Evolutionary conservation across 1,139 yeast species (phyloP), one percentile per base, ranked within the genome.

Genomic region (Candida sanyaensis): DNA sequence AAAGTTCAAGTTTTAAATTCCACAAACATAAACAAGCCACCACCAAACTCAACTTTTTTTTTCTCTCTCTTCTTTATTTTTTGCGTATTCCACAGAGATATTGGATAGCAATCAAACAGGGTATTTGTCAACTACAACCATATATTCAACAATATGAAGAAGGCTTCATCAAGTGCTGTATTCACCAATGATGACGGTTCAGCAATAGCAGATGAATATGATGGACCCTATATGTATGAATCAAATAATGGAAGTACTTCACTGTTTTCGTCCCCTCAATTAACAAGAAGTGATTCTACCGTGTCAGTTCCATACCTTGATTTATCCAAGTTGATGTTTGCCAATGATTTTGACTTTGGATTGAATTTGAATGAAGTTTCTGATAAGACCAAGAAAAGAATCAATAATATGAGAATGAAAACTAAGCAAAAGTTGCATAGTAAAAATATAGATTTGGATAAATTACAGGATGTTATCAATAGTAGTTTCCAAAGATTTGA

Each of bases 401-500:
- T 75, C 53, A 65, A 63, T 40, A 43, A 41, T 13, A 72, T 75
- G 75, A 71, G 64, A 50, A 44, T 53, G 30, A 71, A 65, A 50
- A 75, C 80, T 3, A 66, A 65, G 46, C 62, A 70, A 49, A 61
- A 60, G 45, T 57, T 75, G 40, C 62, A 63, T 50, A 38, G 62
- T 58, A 27, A 54, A 54, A 47, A 77, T 69, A 41, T 49, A 36
- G 51, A 55, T 33, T 54, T 69, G 41, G 53, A 58, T 30, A 62
- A 61, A 48, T 58, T 73, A 37, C 78, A 73, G 50, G 75, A 70
- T 3, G 55, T 60, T 31, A 55, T 75, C 44, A 65, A 71, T 47
- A 55, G 56, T 17, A 60, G 73, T 48, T 73, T 90, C 47, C 80
- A 76, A 50, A 72, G 73, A 47, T 75, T 88, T 40, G 95, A 89